These are phyloP conservation scores for Boletus semigastroideus DNA, from an alignment of 1,284 basidiomycete genomes.

Conservation along the genomic window DNA sequence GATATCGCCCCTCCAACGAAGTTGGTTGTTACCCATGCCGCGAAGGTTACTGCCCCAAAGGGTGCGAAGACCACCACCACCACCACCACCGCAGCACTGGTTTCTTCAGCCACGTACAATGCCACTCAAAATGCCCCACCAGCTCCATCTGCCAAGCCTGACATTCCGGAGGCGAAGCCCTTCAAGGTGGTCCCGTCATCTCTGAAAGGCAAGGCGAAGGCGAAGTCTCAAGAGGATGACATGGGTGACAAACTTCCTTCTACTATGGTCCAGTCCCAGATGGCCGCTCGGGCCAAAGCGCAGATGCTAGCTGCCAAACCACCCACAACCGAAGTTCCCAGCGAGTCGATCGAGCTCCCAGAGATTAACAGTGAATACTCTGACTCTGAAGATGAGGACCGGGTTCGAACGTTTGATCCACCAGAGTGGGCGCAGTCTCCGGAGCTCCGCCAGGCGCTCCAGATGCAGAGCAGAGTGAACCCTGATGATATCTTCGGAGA, in stretches of 20 bases:
- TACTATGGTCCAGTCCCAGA: conserved; percentile 61
- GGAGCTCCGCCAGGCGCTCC: conserved; percentile 73
- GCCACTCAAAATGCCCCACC: conserved; percentile 25
- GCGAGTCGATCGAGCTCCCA: conserved; percentile 86
- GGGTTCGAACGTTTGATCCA: conserved; percentile 66
- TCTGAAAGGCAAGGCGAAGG: conserved; percentile 52
- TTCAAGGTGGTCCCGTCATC: conserved; percentile 33
- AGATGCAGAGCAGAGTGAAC: conserved; percentile 80
- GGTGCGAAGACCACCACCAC: conserved; percentile 15
- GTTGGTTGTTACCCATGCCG: conserved; percentile 38
- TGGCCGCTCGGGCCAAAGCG: conserved; percentile 65
- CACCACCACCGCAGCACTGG: conserved; percentile 21
- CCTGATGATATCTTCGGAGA: conserved; percentile 92
- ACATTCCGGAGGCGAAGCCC: conserved; percentile 34
- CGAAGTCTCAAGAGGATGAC: conserved; percentile 45
- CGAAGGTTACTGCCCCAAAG: conserved; percentile 30
- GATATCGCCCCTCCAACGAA: conserved; percentile 31
- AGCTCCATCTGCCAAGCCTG: conserved; percentile 25
- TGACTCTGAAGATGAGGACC: conserved; percentile 88
- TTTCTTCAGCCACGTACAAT: conserved; percentile 37
- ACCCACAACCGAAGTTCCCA: conserved; percentile 49
- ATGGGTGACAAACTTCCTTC: conserved; percentile 51
- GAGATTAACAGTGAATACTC: conserved; percentile 96
- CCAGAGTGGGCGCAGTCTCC: conserved; percentile 92
- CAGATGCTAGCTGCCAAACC: conserved; percentile 63